These are phyloP conservation scores for Phytophthora pinifolia DNA, from an alignment of 352 stramenopile genomes.

Conservation along the genomic window DNA sequence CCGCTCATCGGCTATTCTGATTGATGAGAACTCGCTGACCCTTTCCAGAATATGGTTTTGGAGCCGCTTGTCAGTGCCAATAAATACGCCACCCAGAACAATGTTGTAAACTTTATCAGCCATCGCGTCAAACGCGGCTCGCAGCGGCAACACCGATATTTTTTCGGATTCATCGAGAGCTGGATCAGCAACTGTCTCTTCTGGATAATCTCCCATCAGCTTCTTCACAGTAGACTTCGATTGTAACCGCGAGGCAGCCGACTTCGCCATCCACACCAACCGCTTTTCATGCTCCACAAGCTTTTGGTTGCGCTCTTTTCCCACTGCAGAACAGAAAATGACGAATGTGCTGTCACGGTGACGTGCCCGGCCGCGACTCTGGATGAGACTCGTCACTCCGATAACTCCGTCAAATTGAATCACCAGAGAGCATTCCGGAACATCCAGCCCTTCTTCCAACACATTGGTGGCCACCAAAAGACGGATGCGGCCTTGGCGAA, in stretches of 20 bases:
- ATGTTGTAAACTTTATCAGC: conserved; percentile 48
- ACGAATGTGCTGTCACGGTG: conserved; percentile 61
- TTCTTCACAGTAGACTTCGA: conserved; percentile 47
- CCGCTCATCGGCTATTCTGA: conserved; percentile 37
- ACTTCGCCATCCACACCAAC: conserved; percentile 42
- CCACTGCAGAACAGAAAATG: conserved; percentile 57
- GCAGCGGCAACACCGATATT: conserved; percentile 7
- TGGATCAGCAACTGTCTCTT: conserved; percentile 1
- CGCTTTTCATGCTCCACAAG: conserved; percentile 61
- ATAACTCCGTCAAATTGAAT: conserved; percentile 76
- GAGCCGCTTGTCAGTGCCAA: conserved; percentile 14
- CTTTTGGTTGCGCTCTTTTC: conserved; percentile 39
- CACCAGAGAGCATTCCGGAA: conserved; percentile 76
- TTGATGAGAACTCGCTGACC: conserved; percentile 32
- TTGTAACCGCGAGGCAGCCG: conserved; percentile 33
- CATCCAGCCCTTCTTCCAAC: conserved; percentile 76
- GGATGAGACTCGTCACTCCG: conserved; percentile 73
- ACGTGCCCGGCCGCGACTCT: conserved; percentile 70
- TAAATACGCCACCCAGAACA: conserved; percentile 35
- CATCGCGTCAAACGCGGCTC: conserved; percentile 24
- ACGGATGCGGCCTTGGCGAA: conserved; percentile 64
- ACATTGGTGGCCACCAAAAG: conserved; percentile 81
- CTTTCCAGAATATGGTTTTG: conserved; percentile 32
- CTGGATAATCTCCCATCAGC: conserved; percentile 32
- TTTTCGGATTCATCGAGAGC: conserved; percentile 1